Percentiles rank a stretch among this genome's conserved stretches.
phyloP scores from a whole-genome alignment of 805 yeast genomes.

The Candida anglica region DNA sequence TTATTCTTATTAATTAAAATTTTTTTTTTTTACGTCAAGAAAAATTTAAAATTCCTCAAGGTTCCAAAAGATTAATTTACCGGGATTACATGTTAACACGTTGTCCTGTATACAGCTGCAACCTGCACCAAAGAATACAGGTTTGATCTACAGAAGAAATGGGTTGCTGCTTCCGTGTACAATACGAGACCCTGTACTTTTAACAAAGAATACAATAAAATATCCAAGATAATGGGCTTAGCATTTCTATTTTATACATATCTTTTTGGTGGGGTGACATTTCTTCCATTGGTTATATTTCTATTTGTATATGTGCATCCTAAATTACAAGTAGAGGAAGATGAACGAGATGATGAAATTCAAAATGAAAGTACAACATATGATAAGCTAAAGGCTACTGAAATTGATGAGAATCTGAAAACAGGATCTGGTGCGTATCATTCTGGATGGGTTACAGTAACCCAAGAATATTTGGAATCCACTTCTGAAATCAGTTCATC shows the following conservation, averaged over 20 bases:
- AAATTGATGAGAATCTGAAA: constrained; percentile 55
- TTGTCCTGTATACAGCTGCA: too few species aligned
- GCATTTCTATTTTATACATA: constrained; percentile 44
- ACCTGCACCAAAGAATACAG: too few species aligned
- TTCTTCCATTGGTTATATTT: constrained; percentile 56
- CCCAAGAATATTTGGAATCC: constrained; percentile 59
- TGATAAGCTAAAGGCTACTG: constrained; percentile 52
- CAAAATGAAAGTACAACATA: constrained; percentile 21
- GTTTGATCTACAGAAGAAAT: too few species aligned
- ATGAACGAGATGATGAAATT: constrained; percentile 7
- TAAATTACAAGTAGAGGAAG: constrained; percentile 18
- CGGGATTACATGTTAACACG: too few species aligned
- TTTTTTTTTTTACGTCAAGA: too few species aligned
- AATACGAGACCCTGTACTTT: too few species aligned
- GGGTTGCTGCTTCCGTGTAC: too few species aligned
- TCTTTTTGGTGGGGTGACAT: constrained; percentile 76
- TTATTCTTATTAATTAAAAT: too few species aligned
- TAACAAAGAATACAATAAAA: too few species aligned
- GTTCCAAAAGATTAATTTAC: too few species aligned
- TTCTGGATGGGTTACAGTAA: constrained; percentile 82
- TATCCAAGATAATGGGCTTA: too few species aligned
- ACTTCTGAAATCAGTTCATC: constrained; percentile 44
- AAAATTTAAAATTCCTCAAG: too few species aligned
- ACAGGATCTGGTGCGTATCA: constrained; percentile 61
- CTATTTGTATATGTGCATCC: constrained; percentile 39